Percentiles rank a stretch among this genome's conserved stretches.
Conservation (phyloP, 768 basidiomycete species). For the Mycena belliarum region DNA sequence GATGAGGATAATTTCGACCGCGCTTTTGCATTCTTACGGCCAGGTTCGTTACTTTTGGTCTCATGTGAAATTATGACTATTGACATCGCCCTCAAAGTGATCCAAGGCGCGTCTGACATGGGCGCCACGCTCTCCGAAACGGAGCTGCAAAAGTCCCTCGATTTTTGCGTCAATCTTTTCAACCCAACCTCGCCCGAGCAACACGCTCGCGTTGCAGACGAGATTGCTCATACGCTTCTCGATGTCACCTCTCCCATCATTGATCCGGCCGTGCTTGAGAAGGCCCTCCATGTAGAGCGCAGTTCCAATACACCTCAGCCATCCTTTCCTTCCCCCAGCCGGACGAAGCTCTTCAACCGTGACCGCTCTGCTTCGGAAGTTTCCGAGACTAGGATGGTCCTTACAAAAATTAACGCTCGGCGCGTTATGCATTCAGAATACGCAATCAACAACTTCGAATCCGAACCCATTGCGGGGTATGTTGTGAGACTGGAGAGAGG, state of each 20-base stretch:
- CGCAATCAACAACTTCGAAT: conserved; percentile 65
- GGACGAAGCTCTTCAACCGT: conserved; percentile 20
- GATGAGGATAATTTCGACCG: conserved; percentile 72
- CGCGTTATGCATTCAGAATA: conserved; percentile 71
- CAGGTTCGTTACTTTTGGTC: conserved; percentile 47
- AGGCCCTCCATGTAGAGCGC: conserved; percentile 30
- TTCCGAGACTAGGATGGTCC: conserved; percentile 51
- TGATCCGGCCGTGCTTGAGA: conserved; percentile 43
- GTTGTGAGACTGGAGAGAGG: conserved; percentile 59
- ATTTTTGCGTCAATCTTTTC: conserved; percentile 77
- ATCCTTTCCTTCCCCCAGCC: background rate
- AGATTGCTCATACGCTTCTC: conserved; percentile 42
- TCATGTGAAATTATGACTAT: background rate
- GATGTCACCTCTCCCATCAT: conserved; percentile 54
- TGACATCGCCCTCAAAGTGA: conserved; percentile 45
- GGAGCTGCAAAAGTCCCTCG: conserved; percentile 74
- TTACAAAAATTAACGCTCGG: conserved; percentile 70
- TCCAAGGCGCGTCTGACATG: conserved; percentile 80
- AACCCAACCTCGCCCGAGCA: conserved; percentile 66
- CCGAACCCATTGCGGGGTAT: conserved; percentile 60
- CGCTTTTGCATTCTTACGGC: conserved; percentile 63
- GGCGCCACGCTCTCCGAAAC: conserved; percentile 68
- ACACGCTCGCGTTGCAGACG: conserved; percentile 43
- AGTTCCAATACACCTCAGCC: background rate
- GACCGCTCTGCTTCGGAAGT: conserved; percentile 37